Conservation (phyloP, 2,329 filamentous ascomycete genomes). For the Talaromyces atroroseus region DNA sequence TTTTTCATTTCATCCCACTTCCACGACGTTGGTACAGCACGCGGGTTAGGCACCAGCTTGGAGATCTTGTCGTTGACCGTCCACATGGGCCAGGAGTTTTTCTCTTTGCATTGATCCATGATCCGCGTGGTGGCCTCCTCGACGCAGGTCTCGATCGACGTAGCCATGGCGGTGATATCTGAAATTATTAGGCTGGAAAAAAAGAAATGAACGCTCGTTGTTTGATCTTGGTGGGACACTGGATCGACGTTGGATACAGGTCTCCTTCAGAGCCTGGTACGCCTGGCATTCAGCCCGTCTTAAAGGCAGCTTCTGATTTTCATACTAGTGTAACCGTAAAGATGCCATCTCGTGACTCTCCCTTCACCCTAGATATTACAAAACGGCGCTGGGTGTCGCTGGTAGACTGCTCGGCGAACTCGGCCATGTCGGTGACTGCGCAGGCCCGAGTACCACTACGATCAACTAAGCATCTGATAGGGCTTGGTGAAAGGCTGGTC, state of each 20-base stretch:
- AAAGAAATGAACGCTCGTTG: not conserved
- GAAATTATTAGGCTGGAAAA: not conserved
- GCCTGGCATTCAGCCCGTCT: not conserved
- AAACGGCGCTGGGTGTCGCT: not conserved
- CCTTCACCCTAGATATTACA: not conserved
- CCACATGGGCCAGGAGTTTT: not conserved
- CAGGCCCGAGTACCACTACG: not conserved
- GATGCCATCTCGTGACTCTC: not conserved
- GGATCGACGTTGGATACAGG: too few species aligned
- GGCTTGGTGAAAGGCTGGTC: not conserved
- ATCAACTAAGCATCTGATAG: not conserved
- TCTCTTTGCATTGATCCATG: not conserved
- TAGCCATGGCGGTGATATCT: not conserved
- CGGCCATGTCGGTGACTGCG: not conserved
- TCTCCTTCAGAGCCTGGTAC: not conserved
- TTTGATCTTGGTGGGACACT: too few species aligned
- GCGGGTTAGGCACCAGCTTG: conserved; percentile 33
- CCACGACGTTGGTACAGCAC: conserved; percentile 29
- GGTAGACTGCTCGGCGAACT: not conserved
- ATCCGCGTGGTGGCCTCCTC: not conserved
- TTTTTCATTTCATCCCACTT: conserved; percentile 25
- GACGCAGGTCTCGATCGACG: not conserved
- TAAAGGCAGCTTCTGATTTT: not conserved
- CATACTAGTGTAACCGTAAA: not conserved
- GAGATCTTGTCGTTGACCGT: not conserved